A percentile compares a stretch with the other conserved stretches of the same genome.
phyloP scores from a whole-genome alignment of 164 flowering plant genomes.

The Taxillus chinensis region DNA sequence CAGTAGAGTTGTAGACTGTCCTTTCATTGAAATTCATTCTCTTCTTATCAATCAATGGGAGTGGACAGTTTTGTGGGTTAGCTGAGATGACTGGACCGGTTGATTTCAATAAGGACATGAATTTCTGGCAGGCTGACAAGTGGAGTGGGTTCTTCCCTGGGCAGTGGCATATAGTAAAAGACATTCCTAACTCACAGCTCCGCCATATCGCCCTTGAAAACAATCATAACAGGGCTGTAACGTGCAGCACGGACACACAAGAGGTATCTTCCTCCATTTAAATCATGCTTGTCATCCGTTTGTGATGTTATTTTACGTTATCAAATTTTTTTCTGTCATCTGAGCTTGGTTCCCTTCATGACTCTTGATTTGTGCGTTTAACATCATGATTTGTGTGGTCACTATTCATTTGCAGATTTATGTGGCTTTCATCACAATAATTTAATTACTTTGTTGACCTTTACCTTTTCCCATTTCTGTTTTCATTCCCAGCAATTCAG shows the following conservation, averaged over 20 bases:
- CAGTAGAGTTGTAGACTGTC: no score
- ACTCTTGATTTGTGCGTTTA: background rate
- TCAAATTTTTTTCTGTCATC: background rate
- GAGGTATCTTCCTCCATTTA: slow-evolving; percentile 37
- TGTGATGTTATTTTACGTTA: no score
- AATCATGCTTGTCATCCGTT: background rate
- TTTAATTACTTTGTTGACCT: no score
- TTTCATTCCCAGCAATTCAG: no score
- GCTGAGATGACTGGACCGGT: slow-evolving; percentile 82
- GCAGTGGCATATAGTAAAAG: slow-evolving; percentile 73
- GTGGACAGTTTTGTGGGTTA: slow-evolving; percentile 75
- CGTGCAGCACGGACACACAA: slow-evolving; percentile 67
- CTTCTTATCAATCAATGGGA: slow-evolving; percentile 35
- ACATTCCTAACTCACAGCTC: slow-evolving; percentile 45
- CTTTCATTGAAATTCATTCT: no score
- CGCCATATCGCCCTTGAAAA: slow-evolving; percentile 59
- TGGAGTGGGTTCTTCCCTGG: slow-evolving; percentile 82
- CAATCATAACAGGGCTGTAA: slow-evolving; percentile 64
- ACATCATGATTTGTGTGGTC: background rate
- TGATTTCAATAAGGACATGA: slow-evolving; percentile 65
- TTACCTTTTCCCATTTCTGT: no score
- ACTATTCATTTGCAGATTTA: no score
- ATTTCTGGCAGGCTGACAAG: slow-evolving; percentile 74
- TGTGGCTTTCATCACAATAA: no score
- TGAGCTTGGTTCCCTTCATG: background rate